A percentile compares a stretch with the other conserved stretches of the same genome.
phyloP scores from a whole-genome alignment of 306 rosid genomes.

The Potentilla sterilis region DNA sequence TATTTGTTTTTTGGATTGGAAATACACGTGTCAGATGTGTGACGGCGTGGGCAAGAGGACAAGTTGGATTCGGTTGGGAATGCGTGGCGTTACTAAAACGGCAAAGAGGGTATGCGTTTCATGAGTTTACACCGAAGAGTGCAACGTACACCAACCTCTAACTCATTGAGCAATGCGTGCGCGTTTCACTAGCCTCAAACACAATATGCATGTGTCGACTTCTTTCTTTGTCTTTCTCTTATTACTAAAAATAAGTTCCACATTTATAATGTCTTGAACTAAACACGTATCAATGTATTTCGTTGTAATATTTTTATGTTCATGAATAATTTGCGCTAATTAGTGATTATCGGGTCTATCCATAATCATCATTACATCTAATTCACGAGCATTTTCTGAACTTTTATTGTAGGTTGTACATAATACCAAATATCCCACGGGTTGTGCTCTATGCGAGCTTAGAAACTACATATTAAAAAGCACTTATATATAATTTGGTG shows the following conservation, averaged over 20 bases:
- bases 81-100: neutral
- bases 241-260: no score
- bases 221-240: no score
- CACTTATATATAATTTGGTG: neutral
- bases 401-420: neutral
- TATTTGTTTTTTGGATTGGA: neutral
- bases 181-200: neutral
- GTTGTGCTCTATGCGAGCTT: neutral
- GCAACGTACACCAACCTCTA: neutral
- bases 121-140: neutral
- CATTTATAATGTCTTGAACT: no score
- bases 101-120: neutral
- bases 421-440: neutral
- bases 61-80: neutral
- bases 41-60: no score
- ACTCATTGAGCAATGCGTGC: neutral
- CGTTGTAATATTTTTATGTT: no score
- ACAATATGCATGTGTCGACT: neutral
- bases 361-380: no score
- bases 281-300: no score
- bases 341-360: no score
- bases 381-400: no score
- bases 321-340: no score
- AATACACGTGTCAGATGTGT: neutral
- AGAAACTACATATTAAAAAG: neutral